These are phyloP conservation scores for Kingdonia uniflora DNA, from an alignment of 164 flowering plant genomes.

Conservation along the genomic window DNA sequence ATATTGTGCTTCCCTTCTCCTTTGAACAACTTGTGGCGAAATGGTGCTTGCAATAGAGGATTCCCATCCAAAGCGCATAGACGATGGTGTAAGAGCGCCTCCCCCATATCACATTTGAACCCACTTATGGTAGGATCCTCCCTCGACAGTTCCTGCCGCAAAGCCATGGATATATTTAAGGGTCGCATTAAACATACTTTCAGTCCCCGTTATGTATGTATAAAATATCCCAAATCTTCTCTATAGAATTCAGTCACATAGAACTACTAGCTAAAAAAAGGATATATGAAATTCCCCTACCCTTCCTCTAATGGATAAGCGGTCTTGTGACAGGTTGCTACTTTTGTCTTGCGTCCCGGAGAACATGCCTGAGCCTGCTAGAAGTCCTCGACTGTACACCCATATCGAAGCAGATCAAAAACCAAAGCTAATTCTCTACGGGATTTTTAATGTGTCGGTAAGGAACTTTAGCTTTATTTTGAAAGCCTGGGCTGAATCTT, in stretches of 20 bases:
- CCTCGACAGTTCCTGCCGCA: conserved; percentile 23
- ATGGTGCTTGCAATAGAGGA: conserved; percentile 43
- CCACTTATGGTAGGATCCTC: conserved; percentile 25
- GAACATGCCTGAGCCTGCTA: conserved; percentile 46
- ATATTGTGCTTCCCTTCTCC: conserved; percentile 34
- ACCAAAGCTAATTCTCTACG: too few relatives aligned
- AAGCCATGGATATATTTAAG: not conserved
- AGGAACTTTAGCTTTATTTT: too few relatives aligned
- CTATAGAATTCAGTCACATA: not conserved
- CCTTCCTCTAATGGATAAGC: conserved; percentile 65
- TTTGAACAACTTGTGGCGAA: conserved; percentile 39
- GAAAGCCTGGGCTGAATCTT: too few relatives aligned
- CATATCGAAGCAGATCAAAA: too few relatives aligned
- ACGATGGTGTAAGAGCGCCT: conserved; percentile 21
- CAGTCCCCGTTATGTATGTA: not conserved
- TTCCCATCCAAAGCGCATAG: conserved; percentile 27
- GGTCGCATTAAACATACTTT: not conserved
- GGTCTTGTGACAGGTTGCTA: conserved; percentile 43
- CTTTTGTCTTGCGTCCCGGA: conserved; percentile 65
- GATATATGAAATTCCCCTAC: not conserved
- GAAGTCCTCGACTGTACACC: conserved; percentile 31
- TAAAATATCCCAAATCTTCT: too few relatives aligned
- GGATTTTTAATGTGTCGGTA: too few relatives aligned
- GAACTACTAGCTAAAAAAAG: too few relatives aligned
- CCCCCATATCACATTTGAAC: conserved; percentile 32